These are phyloP conservation scores for Apiospora marii DNA, from an alignment of 2,329 filamentous ascomycete species.

Conservation along the genomic window DNA sequence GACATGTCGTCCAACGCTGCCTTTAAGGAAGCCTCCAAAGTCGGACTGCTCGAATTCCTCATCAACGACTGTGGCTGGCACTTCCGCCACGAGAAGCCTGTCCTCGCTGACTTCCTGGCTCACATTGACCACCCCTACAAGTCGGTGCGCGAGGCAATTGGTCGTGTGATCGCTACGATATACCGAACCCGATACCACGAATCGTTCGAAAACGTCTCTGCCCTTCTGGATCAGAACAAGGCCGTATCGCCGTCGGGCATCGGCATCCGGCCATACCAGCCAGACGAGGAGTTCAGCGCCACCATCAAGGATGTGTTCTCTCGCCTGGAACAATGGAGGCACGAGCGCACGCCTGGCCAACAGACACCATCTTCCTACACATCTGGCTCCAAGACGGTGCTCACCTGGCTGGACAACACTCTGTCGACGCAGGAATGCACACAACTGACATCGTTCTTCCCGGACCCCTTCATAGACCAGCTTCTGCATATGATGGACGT, in stretches of 20 bases:
- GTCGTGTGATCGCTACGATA: slow-evolving; percentile 85
- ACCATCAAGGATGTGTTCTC: slow-evolving; percentile 80
- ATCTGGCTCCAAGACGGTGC: slow-evolving; percentile 92
- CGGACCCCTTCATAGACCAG: slow-evolving; percentile 86
- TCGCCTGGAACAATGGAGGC: slow-evolving; percentile 86
- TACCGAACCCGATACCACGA: slow-evolving; percentile 94
- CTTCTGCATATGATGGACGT: slow-evolving; percentile 99
- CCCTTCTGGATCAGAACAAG: slow-evolving; percentile 81
- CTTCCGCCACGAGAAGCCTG: slow-evolving; percentile 88
- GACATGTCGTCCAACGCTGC: slow-evolving; percentile 96
- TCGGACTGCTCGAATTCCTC: slow-evolving; percentile 86
- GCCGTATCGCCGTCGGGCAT: slow-evolving; percentile 79
- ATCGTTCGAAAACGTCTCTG: slow-evolving; percentile 81
- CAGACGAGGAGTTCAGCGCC: slow-evolving; percentile 74
- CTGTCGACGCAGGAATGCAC: slow-evolving; percentile 93
- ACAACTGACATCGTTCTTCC: slow-evolving; percentile 90
- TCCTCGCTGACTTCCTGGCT: slow-evolving; percentile 85
- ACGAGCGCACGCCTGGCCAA: slow-evolving; percentile 83
- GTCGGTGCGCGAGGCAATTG: slow-evolving; percentile 93
- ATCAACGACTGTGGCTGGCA: slow-evolving; percentile 94
- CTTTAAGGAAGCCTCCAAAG: slow-evolving; percentile 98
- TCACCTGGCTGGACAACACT: slow-evolving; percentile 93
- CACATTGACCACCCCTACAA: slow-evolving; percentile 99
- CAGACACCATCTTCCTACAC: slow-evolving; percentile 96
- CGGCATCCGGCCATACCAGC: slow-evolving; percentile 83